Percentiles rank a stretch among this genome's conserved stretches.
Conservation (phyloP, 116 monocot species). For the Dioscorea cayenensis region DNA sequence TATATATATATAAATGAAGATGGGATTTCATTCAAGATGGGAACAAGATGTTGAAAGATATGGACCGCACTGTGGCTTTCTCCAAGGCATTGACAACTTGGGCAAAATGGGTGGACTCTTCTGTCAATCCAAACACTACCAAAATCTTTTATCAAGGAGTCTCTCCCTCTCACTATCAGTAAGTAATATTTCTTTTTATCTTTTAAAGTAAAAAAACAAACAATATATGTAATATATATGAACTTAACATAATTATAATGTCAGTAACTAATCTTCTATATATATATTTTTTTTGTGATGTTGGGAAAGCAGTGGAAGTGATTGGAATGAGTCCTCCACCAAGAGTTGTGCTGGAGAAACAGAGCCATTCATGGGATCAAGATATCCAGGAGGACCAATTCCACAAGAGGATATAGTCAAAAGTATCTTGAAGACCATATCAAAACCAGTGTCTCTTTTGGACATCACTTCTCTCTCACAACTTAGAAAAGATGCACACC, state of each 20-base stretch:
- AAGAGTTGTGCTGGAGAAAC: constrained; percentile 19
- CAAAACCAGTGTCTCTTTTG: constrained; percentile 29
- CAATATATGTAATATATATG: too few relatives aligned
- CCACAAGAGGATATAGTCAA: constrained; percentile 21
- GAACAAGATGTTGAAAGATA: constrained; percentile 25
- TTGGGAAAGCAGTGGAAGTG: constrained; percentile 17
- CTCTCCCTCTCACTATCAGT: constrained; percentile 62
- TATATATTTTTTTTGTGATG: background rate
- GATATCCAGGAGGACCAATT: constrained; percentile 18
- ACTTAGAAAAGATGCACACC: constrained; percentile 41
- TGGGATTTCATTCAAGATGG: constrained; percentile 55
- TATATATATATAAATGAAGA: constrained; percentile 12
- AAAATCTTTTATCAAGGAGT: constrained; percentile 52
- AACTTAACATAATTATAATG: too few relatives aligned
- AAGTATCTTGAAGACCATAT: constrained; percentile 12
- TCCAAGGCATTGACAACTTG: constrained; percentile 44
- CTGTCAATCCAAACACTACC: constrained; percentile 28
- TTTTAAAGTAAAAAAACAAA: background rate
- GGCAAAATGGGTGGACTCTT: constrained; percentile 54
- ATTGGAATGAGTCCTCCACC: constrained; percentile 22
- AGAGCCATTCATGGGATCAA: constrained; percentile 18
- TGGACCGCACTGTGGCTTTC: constrained; percentile 39
- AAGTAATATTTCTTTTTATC: constrained; percentile 9
- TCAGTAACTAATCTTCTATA: background rate
- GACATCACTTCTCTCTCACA: constrained; percentile 40